These are phyloP conservation scores for Oryza australiensis DNA, from an alignment of 176 grass and related monocot genomes.

Conservation along the genomic window DNA sequence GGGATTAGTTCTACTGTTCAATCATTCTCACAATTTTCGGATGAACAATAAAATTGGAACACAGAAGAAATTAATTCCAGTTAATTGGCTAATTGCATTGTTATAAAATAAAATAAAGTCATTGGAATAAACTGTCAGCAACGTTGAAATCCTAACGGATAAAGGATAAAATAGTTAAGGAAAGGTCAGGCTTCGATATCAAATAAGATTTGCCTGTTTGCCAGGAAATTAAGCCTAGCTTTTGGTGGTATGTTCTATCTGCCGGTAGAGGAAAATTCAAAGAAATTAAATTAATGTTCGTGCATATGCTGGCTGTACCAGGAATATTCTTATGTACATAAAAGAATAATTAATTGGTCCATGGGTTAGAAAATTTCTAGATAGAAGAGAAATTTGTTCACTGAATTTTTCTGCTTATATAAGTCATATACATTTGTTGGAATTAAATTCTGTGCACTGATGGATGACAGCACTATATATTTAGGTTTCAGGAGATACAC, in stretches of 20 bases:
- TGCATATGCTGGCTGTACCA: background rate
- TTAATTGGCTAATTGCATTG: slow-evolving; percentile 6
- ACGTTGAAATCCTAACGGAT: slow-evolving; percentile 34
- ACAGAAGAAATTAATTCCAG: background rate
- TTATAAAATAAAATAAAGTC: background rate
- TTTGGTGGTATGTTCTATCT: slow-evolving; percentile 35
- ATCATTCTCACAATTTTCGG: background rate
- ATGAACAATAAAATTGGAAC: too few relatives aligned
- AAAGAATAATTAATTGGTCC: background rate
- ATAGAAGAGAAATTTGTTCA: background rate
- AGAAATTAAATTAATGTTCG: background rate
- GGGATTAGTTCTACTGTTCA: background rate
- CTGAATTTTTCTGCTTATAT: background rate
- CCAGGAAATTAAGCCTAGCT: slow-evolving; percentile 22
- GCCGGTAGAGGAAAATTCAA: background rate
- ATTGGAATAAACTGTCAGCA: background rate
- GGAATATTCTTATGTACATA: background rate
- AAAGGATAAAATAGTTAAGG: background rate
- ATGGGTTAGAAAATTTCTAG: background rate
- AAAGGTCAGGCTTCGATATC: slow-evolving; percentile 38
- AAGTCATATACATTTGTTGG: background rate
- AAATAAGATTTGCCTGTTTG: slow-evolving; percentile 33
- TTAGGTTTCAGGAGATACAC: slow-evolving; percentile 8
- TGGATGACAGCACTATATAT: background rate
- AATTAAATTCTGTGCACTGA: background rate